These are phyloP conservation scores for Geotrichum australiense DNA, from an alignment of 1,139 yeast species.

Conservation along the genomic window DNA sequence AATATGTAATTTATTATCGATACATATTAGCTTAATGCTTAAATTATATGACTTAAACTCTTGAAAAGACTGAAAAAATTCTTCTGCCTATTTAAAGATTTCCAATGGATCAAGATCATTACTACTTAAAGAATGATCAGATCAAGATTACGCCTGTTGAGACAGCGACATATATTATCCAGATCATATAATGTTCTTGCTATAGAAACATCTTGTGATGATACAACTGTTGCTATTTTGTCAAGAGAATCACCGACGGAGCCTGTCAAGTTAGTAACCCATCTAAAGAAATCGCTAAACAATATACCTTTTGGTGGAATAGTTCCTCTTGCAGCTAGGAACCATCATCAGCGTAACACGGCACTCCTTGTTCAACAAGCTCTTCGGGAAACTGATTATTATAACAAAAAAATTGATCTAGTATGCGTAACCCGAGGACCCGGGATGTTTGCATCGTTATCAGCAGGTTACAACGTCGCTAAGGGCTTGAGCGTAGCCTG, in stretches of 20 bases:
- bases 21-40: too few relatives aligned
- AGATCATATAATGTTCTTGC: constrained; percentile 61
- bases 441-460: constrained; percentile 87
- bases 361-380: constrained; percentile 41
- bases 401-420: constrained; percentile 50
- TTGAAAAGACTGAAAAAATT: too few relatives aligned
- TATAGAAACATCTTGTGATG: constrained; percentile 93
- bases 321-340: constrained; percentile 77
- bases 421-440: constrained; percentile 94
- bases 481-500: constrained; percentile 79
- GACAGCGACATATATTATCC: too few relatives aligned
- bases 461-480: constrained; percentile 77
- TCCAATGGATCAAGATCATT: too few relatives aligned
- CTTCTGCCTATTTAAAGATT: too few relatives aligned
- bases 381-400: constrained; percentile 28
- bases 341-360: constrained; percentile 61
- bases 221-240: constrained; percentile 77
- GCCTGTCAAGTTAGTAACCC: constrained; percentile 51
- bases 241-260: constrained; percentile 38
- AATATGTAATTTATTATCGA: too few relatives aligned
- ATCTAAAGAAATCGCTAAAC: constrained; percentile 58
- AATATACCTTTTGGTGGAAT: constrained; percentile 74
- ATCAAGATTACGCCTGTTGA: too few relatives aligned
- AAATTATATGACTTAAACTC: too few relatives aligned
- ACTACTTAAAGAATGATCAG: too few relatives aligned